A percentile compares a stretch with the other conserved stretches of the same genome.
These are phyloP conservation scores for Eimeria acervulina DNA, from an alignment of 169 alveolate species.

Conservation along the genomic window DNA sequence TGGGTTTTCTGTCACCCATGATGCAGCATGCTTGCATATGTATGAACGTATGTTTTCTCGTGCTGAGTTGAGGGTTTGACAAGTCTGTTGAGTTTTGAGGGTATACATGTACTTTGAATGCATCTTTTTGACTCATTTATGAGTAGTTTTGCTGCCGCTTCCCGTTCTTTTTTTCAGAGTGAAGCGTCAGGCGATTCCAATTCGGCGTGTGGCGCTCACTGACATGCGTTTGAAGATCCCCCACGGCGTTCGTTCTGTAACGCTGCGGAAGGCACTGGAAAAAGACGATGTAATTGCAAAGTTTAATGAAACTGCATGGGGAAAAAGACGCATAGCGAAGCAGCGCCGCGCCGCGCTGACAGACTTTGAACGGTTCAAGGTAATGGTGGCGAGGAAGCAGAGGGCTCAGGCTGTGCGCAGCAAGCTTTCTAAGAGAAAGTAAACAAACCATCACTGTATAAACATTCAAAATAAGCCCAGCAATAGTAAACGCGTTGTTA, in stretches of 20 bases:
- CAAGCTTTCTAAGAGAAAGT: conserved; percentile 43
- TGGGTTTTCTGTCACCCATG: no score
- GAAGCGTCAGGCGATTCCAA: conserved; percentile 93
- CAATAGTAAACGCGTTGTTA: no score
- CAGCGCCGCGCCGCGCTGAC: conserved; percentile 90
- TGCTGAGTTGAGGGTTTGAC: no score
- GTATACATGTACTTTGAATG: no score
- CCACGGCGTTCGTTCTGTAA: conserved; percentile 93
- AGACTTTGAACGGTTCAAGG: conserved; percentile 94
- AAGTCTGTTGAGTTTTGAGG: no score
- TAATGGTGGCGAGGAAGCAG: conserved; percentile 89
- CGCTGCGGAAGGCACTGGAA: conserved; percentile 90
- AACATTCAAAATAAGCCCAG: no score
- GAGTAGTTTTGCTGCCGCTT: no score
- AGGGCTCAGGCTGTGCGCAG: conserved; percentile 86
- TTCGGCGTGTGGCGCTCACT: conserved; percentile 93
- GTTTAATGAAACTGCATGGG: conserved; percentile 91
- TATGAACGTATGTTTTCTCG: no score
- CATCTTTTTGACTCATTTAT: no score
- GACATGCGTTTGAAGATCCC: conserved; percentile 93
- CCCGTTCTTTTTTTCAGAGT: conserved; percentile 85
- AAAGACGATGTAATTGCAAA: conserved; percentile 88
- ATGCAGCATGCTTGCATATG: no score
- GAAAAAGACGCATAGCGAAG: conserved; percentile 89
- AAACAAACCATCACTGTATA: neutral